Conservation (phyloP, 108 stramenopile genomes). For the Craspedostauros australis region DNA sequence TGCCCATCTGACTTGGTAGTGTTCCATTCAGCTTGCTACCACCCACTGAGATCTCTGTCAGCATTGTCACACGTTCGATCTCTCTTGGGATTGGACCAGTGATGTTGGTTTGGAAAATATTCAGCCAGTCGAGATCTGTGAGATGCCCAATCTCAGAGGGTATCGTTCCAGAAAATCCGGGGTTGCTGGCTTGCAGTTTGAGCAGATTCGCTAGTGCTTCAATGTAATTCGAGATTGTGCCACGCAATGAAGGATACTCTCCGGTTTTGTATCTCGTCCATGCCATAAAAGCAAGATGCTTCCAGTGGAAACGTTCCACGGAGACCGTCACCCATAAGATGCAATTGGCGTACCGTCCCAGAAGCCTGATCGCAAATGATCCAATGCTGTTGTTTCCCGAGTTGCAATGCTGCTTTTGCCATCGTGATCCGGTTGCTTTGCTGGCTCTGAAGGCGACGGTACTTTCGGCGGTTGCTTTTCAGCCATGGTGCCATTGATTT, state of each 20-base stretch:
- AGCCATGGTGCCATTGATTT: no score
- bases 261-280: not conserved
- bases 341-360: slow-evolving; percentile 9
- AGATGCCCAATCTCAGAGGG: slow-evolving; percentile 25
- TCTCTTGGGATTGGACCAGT: slow-evolving; percentile 16
- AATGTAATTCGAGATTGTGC: slow-evolving; percentile 6
- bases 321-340: slow-evolving; percentile 8
- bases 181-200: not conserved
- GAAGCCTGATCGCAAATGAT: slow-evolving; percentile 19
- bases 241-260: not conserved
- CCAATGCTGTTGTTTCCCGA: no score
- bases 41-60: no score
- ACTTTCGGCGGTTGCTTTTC: no score
- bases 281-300: not conserved
- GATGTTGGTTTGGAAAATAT: slow-evolving; percentile 7
- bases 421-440: no score
- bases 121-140: slow-evolving; percentile 5
- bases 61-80: no score
- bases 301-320: slow-evolving; percentile 9
- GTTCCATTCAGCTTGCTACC: no score
- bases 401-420: no score
- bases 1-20: no score
- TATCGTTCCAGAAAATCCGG: slow-evolving; percentile 10
- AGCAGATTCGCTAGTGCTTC: not conserved
- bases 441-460: no score